Evolutionary conservation across 129 eudicot species (phyloP).

Genomic region (Chrysanthemum makinoi): DNA sequence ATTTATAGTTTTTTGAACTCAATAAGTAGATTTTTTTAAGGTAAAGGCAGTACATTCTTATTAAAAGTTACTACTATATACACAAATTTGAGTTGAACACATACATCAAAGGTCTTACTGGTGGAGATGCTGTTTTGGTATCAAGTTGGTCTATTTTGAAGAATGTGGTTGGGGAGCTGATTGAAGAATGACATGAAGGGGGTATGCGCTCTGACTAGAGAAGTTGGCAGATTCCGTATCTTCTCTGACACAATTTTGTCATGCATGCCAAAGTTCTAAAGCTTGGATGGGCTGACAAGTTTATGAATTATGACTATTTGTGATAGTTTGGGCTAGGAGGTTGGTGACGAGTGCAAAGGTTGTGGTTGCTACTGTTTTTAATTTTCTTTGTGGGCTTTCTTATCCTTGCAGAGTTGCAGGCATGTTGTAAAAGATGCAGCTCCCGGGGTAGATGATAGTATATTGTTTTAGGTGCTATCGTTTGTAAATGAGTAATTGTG

Average conservation of each 20-base stretch:
- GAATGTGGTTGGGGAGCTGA: conserved; percentile 3
- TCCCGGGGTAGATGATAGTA: background rate
- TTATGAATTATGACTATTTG: background rate
- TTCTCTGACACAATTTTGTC: background rate
- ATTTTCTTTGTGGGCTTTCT: no score
- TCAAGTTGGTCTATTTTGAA: background rate
- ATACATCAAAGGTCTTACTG: background rate
- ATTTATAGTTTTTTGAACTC: background rate
- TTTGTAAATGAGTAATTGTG: background rate
- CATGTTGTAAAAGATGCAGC: no score
- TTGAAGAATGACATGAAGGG: background rate
- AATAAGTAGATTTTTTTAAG: background rate
- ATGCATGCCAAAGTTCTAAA: no score
- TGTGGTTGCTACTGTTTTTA: no score
- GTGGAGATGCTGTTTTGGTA: background rate
- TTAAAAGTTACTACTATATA: background rate
- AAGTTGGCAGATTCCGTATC: no score
- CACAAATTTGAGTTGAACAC: background rate
- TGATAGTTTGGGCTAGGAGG: background rate
- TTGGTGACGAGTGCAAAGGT: background rate
- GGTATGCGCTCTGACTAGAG: background rate
- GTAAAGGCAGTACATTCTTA: background rate
- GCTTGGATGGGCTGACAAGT: background rate
- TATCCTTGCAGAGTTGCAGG: no score
- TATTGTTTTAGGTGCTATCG: background rate